Conservation (phyloP, 805 yeast species). For the Lipomyces kockii region DNA sequence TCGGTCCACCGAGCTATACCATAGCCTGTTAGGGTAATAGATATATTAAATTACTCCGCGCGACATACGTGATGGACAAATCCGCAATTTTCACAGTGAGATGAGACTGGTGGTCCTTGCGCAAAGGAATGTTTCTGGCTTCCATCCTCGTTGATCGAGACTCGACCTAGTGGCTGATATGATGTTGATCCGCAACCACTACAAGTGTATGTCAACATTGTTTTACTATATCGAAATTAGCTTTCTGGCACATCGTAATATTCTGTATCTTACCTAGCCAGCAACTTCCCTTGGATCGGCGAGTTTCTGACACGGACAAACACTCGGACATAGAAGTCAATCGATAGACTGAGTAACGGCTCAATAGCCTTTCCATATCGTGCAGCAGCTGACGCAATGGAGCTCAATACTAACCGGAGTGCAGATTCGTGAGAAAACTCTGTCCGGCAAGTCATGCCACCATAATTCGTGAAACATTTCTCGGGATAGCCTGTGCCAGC, state of each 20-base stretch:
- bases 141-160: conserved; percentile 39
- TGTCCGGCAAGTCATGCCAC: conserved; percentile 80
- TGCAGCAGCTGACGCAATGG: conserved; percentile 83
- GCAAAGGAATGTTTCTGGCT: conserved; percentile 64
- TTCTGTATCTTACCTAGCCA: conserved; percentile 49
- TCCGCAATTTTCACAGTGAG: conserved; percentile 72
- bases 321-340: conserved; percentile 90
- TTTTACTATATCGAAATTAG: conserved; percentile 51
- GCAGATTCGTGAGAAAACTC: conserved; percentile 96
- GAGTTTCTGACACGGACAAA: conserved; percentile 77
- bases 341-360: conserved; percentile 82
- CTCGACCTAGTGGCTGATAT: conserved; percentile 76
- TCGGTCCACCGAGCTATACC: conserved; percentile 77
- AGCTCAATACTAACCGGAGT: conserved; percentile 74
- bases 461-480: conserved; percentile 91
- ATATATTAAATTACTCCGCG: not conserved
- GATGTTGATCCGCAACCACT: conserved; percentile 80
- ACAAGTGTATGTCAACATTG: conserved; percentile 81
- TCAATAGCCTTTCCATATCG: conserved; percentile 84
- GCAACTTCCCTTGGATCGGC: conserved; percentile 79
- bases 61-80: conserved; percentile 56
- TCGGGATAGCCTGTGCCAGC: conserved; percentile 98
- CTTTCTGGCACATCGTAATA: not conserved
- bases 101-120: conserved; percentile 64
- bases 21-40: not conserved